Conservation (phyloP, 805 yeast species). For the Kluyveromyces siamensis region DNA sequence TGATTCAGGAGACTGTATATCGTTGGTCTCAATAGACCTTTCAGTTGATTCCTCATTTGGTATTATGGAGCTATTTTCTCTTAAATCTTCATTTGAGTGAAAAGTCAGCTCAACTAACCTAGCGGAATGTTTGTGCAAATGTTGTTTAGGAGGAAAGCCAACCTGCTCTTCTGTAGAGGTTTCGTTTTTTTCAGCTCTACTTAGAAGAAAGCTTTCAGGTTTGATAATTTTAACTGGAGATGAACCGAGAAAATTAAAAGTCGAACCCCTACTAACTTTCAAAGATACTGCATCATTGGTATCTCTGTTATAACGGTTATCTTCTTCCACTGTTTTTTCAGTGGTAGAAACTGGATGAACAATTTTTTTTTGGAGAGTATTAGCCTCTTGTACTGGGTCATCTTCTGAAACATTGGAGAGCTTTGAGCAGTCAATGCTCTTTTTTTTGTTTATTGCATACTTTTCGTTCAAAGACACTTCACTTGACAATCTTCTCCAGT, state of each 20-base stretch:
- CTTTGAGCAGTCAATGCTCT: neutral
- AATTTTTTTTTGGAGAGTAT: neutral
- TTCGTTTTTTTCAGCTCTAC: conserved; percentile 10
- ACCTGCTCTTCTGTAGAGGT: conserved; percentile 9
- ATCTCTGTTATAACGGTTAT: neutral
- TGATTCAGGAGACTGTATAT: neutral
- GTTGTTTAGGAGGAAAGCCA: neutral
- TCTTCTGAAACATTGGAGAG: neutral
- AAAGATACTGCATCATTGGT: neutral
- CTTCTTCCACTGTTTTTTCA: neutral
- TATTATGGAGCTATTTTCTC: conserved; percentile 6
- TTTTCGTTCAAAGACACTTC: conserved; percentile 11
- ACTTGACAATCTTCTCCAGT: conserved; percentile 24
- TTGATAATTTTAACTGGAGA: conserved; percentile 16
- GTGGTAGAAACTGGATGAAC: neutral
- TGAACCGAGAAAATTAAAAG: conserved; percentile 15
- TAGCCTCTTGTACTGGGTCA: neutral
- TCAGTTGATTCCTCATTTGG: conserved; percentile 7
- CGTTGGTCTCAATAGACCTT: neutral
- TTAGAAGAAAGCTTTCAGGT: neutral
- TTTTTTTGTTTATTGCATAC: neutral
- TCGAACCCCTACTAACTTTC: neutral
- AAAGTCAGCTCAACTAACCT: conserved; percentile 16
- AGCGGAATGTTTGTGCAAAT: conserved; percentile 8
- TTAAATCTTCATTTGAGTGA: conserved; percentile 17